Evolutionary conservation across 1,284 basidiomycete genomes (phyloP).

Genomic region (Ustilago nuda): DNA sequence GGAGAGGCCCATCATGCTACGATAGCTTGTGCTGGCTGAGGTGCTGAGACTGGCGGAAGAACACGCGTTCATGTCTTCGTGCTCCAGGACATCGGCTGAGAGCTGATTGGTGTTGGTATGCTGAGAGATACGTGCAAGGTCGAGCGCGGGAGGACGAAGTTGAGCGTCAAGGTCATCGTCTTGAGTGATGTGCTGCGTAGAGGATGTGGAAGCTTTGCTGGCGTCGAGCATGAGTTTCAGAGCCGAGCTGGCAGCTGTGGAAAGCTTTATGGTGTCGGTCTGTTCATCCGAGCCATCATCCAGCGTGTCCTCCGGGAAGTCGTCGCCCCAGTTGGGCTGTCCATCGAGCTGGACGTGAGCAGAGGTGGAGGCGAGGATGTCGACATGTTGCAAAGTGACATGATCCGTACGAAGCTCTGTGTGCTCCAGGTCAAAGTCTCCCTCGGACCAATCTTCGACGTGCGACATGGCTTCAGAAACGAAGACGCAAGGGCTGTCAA

Average conservation of each 20-base stretch:
- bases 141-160: constrained; percentile 30
- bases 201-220: constrained; percentile 28
- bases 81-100: not conserved
- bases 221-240: constrained; percentile 41
- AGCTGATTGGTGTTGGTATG: constrained; percentile 5
- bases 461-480: constrained; percentile 19
- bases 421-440: constrained; percentile 48
- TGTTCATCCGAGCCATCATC: constrained; percentile 42
- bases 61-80: constrained; percentile 8
- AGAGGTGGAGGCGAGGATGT: not conserved
- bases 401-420: constrained; percentile 39
- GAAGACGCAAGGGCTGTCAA: not conserved
- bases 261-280: constrained; percentile 53
- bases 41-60: constrained; percentile 44
- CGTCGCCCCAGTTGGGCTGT: constrained; percentile 29
- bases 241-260: constrained; percentile 35
- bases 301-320: constrained; percentile 14
- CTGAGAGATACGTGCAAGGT: constrained; percentile 18
- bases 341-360: constrained; percentile 9
- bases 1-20: constrained; percentile 48
- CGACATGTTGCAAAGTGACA: constrained; percentile 27
- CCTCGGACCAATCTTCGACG: constrained; percentile 51
- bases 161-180: constrained; percentile 22
- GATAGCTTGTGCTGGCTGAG: constrained; percentile 50
- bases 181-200: not conserved